Percentiles rank a stretch among this genome's conserved stretches.
Conservation (phyloP, 2,329 filamentous ascomycete species). For the Annulohypoxylon truncatum region DNA sequence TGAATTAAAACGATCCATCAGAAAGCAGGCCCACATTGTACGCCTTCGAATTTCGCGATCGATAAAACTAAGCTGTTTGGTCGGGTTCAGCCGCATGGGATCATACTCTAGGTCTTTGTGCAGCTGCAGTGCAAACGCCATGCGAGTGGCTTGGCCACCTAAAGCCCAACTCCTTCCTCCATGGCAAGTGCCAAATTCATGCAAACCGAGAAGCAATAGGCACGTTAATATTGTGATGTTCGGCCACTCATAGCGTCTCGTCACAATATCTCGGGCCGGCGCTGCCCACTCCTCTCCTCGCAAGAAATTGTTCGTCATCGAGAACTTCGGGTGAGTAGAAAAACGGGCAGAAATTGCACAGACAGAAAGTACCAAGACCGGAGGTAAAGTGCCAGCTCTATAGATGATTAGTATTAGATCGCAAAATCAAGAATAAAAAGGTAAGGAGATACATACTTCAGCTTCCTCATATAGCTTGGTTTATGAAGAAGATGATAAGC, state of each 20-base stretch:
- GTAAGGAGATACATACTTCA: conserved; percentile 65
- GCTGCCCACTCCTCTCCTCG: conserved; percentile 92
- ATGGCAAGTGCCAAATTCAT: conserved; percentile 97
- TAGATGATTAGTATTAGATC: conserved; percentile 42
- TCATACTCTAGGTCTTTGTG: conserved; percentile 92
- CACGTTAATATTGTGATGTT: conserved; percentile 97
- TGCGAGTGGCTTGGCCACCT: conserved; percentile 92
- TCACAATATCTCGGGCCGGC: conserved; percentile 86
- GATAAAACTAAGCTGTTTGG: conserved; percentile 81
- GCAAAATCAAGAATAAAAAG: conserved; percentile 33
- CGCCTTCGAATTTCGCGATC: conserved; percentile 92
- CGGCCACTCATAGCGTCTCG: conserved; percentile 89
- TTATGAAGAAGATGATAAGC: conserved; percentile 96
- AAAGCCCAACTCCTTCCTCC: conserved; percentile 96
- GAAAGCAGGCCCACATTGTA: conserved; percentile 97
- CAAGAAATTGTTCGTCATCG: conserved; percentile 81
- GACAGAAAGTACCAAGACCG: conserved; percentile 91
- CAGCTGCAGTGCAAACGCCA: conserved; percentile 95
- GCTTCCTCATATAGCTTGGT: conserved; percentile 92
- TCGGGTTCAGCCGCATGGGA: conserved; percentile 71
- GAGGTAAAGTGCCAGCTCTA: conserved; percentile 82
- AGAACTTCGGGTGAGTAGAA: conserved; percentile 85
- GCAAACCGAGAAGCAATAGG: conserved; percentile 85
- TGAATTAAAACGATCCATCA: conserved; percentile 98
- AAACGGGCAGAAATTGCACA: conserved; percentile 97